Evolutionary conservation across 2,329 filamentous ascomycete species (phyloP), one percentile per base, ranked within the genome.

Genomic region (Colletotrichum tropicale): DNA sequence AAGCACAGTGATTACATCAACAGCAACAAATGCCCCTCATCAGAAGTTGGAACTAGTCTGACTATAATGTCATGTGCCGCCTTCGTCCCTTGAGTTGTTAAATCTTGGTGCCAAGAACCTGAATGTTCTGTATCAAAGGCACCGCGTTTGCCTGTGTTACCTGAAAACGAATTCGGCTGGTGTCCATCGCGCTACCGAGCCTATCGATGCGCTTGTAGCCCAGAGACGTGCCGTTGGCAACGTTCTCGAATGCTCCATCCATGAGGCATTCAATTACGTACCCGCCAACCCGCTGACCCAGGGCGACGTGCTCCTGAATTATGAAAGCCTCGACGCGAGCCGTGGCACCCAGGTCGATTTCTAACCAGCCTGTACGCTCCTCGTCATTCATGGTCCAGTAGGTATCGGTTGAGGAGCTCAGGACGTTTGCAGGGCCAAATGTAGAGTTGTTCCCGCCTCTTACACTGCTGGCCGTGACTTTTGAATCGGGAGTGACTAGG

Each of bases 221-320:
- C 0, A 58, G 24, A 1, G 55, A 58, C 0, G 55, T 58, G 16
- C 55, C 55, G 55, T 28, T 58, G 55, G 18, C 0, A 28, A 58
- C 55, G 0, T 9, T 58, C 15, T 58, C 55, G 13, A 58, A 58
- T 0, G 55, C 55, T 6, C 26, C 55, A 16, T 58, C 55, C 21
- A 58, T 28, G 0, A 28, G 0, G 55, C 26, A 58, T 0, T 28
- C 55, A 1, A 58, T 58, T 3, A 4, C 1, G 3, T 58, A 58
- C 2, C 55, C 55, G 1, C 55, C 55, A 0, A 58, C 24, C 3
- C 55, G 55, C 1, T 58, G 55, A 0, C 55, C 55, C 13, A 58
- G 2, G 0, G 55, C 55, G 8, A 28, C 1, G 0, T 58, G 55
- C 4, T 58, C 55, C 55, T 58, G 55, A 1, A 58, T 0, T 2